Base-by-base conservation (phyloP, 192 early-diverging fungal genomes). In the Dimargaris cristalligena region DNA sequence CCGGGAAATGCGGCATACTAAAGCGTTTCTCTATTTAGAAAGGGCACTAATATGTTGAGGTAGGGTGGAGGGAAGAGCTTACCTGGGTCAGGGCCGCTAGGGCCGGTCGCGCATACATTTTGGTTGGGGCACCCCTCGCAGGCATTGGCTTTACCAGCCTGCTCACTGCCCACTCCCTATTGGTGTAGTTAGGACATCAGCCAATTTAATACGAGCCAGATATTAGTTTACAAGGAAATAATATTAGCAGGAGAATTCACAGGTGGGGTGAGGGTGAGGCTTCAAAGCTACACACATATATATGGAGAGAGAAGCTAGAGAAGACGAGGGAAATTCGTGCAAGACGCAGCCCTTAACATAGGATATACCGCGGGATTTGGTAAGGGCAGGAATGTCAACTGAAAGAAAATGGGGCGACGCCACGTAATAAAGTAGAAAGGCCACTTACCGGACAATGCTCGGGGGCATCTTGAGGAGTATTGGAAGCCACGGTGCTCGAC, bases 121-220 rank as follows among this genome's bases (percentile, higher is more conserved):
- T 88, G 85, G 69, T 89, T 89, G 13, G 88, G 88, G 55, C 88
- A 91, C 0, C 88, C 88, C 51, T 72, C 83, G 68, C 88, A 91
- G 1, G 84, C 85, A 25, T 75, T 75, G 16, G 80, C 79, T 55
- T 78, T 79, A 26, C 88, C 88, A 4, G 87, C 87, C 25, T 71
- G 44, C 52, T 80, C 78, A 64, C 80, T 86, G 23, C 79, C 79
- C 20, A 83, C 78, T 0, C 88, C 88, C 75, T 80, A 61, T 30
- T 52, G 18, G 18, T 3, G 52, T 1, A 33, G 18, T 52, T 26
- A 28, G 26, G 2, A 20, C 52, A 13, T 3, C 26, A 33, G 26
- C 13, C 3, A 18, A 2, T 4, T 52, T 33, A 13, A 28, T 13
- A 4, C 29, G 1, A 8, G 6, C 28, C 26, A 52, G 22, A 16